phyloP scores from a whole-genome alignment of 2,329 filamentous ascomycete genomes.

The Sporothrix phasma region DNA sequence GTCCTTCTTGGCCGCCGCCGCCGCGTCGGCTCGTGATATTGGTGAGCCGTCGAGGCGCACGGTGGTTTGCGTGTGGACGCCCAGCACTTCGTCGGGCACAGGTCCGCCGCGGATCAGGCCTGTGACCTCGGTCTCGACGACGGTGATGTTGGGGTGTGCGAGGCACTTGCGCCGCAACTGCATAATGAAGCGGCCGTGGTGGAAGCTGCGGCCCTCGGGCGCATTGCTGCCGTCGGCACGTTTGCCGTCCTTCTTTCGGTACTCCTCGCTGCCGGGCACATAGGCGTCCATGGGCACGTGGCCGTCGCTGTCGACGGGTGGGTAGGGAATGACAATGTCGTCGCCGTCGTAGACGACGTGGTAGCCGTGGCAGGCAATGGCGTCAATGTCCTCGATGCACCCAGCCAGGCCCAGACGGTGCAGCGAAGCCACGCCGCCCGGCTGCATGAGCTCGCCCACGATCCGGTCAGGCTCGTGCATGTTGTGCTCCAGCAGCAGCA shows the following conservation, averaged over 20 bases:
- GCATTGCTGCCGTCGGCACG: neutral
- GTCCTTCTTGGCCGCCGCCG: neutral
- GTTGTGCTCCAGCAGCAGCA: slow-evolving; percentile 79
- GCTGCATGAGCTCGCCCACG: slow-evolving; percentile 89
- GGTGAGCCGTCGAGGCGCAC: slow-evolving; percentile 37
- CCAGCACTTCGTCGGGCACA: slow-evolving; percentile 60
- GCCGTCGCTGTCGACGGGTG: slow-evolving; percentile 45
- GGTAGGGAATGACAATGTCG: slow-evolving; percentile 69
- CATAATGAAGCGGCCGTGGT: slow-evolving; percentile 88
- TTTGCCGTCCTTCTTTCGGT: slow-evolving; percentile 8
- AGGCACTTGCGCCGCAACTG: slow-evolving; percentile 67
- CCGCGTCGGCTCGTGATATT: slow-evolving; percentile 22
- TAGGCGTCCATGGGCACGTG: slow-evolving; percentile 25
- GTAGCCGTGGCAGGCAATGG: slow-evolving; percentile 74
- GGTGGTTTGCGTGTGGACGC: slow-evolving; percentile 64
- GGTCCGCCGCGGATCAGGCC: slow-evolving; percentile 61
- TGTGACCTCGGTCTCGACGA: slow-evolving; percentile 81
- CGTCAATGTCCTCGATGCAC: slow-evolving; percentile 82
- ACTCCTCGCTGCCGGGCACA: neutral
- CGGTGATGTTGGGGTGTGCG: slow-evolving; percentile 70
- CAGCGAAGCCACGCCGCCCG: slow-evolving; percentile 75
- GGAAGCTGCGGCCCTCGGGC: slow-evolving; percentile 72
- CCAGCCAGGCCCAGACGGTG: slow-evolving; percentile 68
- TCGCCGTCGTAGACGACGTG: slow-evolving; percentile 73
- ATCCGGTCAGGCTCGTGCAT: slow-evolving; percentile 92